phyloP scores from a whole-genome alignment of 306 rosid genomes.

The Alnus rubra region DNA sequence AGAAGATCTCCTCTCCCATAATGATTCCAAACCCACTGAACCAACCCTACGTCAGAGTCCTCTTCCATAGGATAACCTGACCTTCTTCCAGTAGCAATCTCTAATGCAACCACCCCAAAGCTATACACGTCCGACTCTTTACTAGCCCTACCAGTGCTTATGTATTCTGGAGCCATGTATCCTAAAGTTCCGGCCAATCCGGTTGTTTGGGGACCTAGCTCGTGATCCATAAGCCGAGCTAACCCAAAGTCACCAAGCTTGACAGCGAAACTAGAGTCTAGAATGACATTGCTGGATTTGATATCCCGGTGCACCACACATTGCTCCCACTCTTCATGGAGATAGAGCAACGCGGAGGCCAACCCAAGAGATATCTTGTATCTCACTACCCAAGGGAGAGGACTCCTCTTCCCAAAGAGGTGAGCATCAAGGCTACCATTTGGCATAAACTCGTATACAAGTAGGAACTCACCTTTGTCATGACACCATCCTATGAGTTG shows the following conservation, averaged over 20 bases:
- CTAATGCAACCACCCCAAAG: slow-evolving; percentile 28
- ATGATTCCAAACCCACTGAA: too few species aligned
- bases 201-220: slow-evolving; percentile 35
- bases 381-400: slow-evolving; percentile 24
- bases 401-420: too few species aligned
- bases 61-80: too few species aligned
- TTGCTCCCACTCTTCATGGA: slow-evolving; percentile 43
- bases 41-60: too few species aligned
- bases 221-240: slow-evolving; percentile 33
- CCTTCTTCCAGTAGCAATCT: too few species aligned
- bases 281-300: slow-evolving; percentile 39
- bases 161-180: slow-evolving; percentile 38
- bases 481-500: slow-evolving; percentile 36
- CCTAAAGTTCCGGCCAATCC: slow-evolving; percentile 36
- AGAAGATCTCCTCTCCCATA: too few species aligned
- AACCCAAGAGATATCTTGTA: slow-evolving; percentile 35
- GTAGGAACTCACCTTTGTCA: slow-evolving; percentile 21
- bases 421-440: too few species aligned
- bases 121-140: slow-evolving; percentile 31
- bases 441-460: slow-evolving; percentile 27
- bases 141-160: slow-evolving; percentile 36
- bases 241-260: slow-evolving; percentile 39
- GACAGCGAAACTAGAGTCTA: slow-evolving; percentile 27
- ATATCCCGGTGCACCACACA: slow-evolving; percentile 39
- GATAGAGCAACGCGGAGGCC: slow-evolving; percentile 36